Conservation (phyloP, 164 flowering plant genomes). For the Echeveria elegans region DNA sequence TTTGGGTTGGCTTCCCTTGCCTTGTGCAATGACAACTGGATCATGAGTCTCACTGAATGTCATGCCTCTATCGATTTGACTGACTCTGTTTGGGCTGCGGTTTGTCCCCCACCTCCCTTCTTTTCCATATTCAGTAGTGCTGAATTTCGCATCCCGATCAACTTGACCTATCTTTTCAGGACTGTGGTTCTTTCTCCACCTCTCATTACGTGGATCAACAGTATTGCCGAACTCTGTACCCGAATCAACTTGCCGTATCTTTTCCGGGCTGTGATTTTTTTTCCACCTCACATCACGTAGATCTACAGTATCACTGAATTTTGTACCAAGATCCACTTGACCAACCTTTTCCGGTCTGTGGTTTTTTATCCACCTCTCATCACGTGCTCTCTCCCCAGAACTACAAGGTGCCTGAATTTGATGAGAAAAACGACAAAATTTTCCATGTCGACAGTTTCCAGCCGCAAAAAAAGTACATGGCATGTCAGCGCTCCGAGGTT, state of each 20-base stretch:
- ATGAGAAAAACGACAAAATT: slow-evolving; percentile 64
- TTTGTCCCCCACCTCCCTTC: neutral
- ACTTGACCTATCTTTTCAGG: slow-evolving; percentile 8
- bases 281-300: neutral
- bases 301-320: neutral
- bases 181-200: slow-evolving; percentile 1
- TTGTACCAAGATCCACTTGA: neutral
- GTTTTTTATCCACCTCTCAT: slow-evolving; percentile 16
- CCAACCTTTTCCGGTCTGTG: slow-evolving; percentile 5
- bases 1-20: slow-evolving; percentile 13
- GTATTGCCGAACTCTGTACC: slow-evolving; percentile 15
- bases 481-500: slow-evolving; percentile 18
- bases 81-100: neutral
- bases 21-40: slow-evolving; percentile 1
- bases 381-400: slow-evolving; percentile 26
- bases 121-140: neutral
- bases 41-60: neutral
- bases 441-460: slow-evolving; percentile 59
- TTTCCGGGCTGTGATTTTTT: slow-evolving; percentile 9
- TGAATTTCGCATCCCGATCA: slow-evolving; percentile 10
- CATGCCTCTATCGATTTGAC: neutral
- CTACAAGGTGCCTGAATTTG: slow-evolving; percentile 16
- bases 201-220: neutral
- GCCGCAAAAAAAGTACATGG: slow-evolving; percentile 61
- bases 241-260: slow-evolving; percentile 3